phyloP scores from a whole-genome alignment of 768 basidiomycete genomes.

The Tricholoma sp. region DNA sequence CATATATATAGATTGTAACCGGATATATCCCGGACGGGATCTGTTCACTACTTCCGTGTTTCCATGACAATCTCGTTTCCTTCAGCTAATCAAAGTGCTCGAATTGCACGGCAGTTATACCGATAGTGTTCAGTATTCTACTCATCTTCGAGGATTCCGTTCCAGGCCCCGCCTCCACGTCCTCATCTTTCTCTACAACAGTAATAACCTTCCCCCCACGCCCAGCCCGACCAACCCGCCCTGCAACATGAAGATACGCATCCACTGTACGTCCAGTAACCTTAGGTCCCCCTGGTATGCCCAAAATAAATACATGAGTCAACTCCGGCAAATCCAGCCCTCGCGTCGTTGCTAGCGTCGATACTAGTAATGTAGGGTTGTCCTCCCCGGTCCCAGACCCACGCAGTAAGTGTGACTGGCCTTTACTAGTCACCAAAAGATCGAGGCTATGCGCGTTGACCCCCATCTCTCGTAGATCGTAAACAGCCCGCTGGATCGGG shows the following conservation, averaged over 20 bases:
- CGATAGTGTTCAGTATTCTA: conserved; percentile 40
- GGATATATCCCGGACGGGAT: neutral
- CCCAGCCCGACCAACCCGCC: conserved; percentile 73
- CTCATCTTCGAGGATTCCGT: conserved; percentile 36
- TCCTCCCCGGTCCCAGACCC: conserved; percentile 31
- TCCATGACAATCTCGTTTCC: too few relatives aligned
- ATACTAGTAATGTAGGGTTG: conserved; percentile 61
- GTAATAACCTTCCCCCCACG: conserved; percentile 61
- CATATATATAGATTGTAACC: neutral
- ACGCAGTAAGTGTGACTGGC: conserved; percentile 37
- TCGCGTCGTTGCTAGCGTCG: conserved; percentile 63
- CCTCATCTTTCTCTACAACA: conserved; percentile 42
- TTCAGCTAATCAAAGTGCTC: conserved; percentile 39
- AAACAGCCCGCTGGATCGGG: conserved; percentile 56
- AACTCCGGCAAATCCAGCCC: conserved; percentile 69
- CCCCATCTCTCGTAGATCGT: conserved; percentile 60
- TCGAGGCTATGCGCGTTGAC: conserved; percentile 63
- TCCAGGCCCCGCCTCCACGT: conserved; percentile 20
- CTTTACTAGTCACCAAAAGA: conserved; percentile 38
- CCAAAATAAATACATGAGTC: conserved; percentile 71
- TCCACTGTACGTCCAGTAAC: conserved; percentile 43
- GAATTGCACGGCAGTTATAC: conserved; percentile 40
- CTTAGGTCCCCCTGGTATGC: conserved; percentile 44
- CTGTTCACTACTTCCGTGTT: neutral
- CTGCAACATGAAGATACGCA: conserved; percentile 64